Evolutionary conservation across 257 asterid species (phyloP).

Genomic region (Capsicum baccatum): DNA sequence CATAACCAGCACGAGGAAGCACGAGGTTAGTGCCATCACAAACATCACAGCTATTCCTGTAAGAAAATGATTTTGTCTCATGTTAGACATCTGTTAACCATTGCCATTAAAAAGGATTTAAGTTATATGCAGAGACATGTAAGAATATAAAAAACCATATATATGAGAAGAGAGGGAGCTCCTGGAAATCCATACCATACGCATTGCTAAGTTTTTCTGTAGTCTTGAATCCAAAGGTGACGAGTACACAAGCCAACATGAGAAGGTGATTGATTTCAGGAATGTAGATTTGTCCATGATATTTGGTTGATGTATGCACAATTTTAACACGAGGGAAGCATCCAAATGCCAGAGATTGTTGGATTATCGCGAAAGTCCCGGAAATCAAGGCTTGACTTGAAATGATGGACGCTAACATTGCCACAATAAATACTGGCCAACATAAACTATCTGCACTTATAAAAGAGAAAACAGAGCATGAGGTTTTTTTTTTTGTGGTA

Average conservation of each 20-base stretch:
- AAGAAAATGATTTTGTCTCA: not conserved
- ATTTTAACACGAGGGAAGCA: constrained; percentile 69
- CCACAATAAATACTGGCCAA: constrained; percentile 68
- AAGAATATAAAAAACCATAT: not conserved
- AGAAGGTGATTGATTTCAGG: constrained; percentile 60
- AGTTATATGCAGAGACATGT: not conserved
- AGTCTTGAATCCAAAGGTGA: constrained; percentile 53
- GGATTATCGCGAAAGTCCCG: constrained; percentile 59
- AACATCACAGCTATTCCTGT: constrained; percentile 67
- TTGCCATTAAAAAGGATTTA: not conserved
- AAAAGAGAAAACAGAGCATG: not conserved
- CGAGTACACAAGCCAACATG: constrained; percentile 57
- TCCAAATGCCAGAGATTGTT: constrained; percentile 63
- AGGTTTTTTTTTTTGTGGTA: not conserved
- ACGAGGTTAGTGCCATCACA: constrained; percentile 62
- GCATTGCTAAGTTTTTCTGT: constrained; percentile 58
- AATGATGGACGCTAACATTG: constrained; percentile 51
- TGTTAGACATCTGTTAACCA: not conserved
- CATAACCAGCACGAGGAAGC: constrained; percentile 57
- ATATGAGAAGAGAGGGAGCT: not conserved
- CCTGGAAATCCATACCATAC: constrained; percentile 43
- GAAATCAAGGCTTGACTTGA: constrained; percentile 76
- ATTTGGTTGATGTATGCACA: constrained; percentile 54
- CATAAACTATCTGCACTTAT: constrained; percentile 47
- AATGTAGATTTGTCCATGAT: constrained; percentile 59